These are phyloP conservation scores for Letharia lupina DNA, from an alignment of 495 filamentous ascomycete genomes.

Conservation along the genomic window DNA sequence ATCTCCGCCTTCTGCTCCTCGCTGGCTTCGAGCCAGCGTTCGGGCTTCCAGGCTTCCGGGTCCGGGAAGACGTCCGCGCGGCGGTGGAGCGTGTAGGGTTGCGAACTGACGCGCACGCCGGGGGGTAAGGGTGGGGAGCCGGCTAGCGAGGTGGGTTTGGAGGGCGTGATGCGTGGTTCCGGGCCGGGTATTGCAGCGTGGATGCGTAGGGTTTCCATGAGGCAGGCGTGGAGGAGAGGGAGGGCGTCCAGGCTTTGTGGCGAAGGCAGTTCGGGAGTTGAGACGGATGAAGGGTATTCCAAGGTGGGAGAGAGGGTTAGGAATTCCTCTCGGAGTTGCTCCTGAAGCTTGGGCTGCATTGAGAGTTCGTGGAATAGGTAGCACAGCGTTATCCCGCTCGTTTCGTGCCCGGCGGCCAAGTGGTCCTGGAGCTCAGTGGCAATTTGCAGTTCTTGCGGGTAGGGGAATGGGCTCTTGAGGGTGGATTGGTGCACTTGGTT, in stretches of 20 bases:
- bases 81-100: slow-evolving; percentile 64
- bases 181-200: slow-evolving; percentile 68
- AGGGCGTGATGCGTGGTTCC: slow-evolving; percentile 65
- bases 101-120: slow-evolving; percentile 59
- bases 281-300: slow-evolving; percentile 18
- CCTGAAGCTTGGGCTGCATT: slow-evolving; percentile 46
- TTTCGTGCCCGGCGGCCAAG: slow-evolving; percentile 70
- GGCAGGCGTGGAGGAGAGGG: slow-evolving; percentile 62
- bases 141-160: slow-evolving; percentile 41
- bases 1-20: slow-evolving; percentile 43
- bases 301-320: slow-evolving; percentile 39
- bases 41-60: slow-evolving; percentile 53
- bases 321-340: slow-evolving; percentile 53
- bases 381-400: slow-evolving; percentile 61
- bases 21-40: slow-evolving; percentile 47
- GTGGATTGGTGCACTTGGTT: slow-evolving; percentile 5
- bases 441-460: background rate
- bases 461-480: background rate
- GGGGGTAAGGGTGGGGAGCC: slow-evolving; percentile 48
- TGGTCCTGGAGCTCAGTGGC: slow-evolving; percentile 44
- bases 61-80: slow-evolving; percentile 53
- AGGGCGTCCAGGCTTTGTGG: slow-evolving; percentile 60
- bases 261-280: slow-evolving; percentile 36
- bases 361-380: slow-evolving; percentile 65
- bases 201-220: slow-evolving; percentile 68